A percentile compares a stretch with the other conserved stretches of the same genome.
phyloP scores from a whole-genome alignment of 2,329 filamentous ascomycete species.

The Fusarium burgessii region DNA sequence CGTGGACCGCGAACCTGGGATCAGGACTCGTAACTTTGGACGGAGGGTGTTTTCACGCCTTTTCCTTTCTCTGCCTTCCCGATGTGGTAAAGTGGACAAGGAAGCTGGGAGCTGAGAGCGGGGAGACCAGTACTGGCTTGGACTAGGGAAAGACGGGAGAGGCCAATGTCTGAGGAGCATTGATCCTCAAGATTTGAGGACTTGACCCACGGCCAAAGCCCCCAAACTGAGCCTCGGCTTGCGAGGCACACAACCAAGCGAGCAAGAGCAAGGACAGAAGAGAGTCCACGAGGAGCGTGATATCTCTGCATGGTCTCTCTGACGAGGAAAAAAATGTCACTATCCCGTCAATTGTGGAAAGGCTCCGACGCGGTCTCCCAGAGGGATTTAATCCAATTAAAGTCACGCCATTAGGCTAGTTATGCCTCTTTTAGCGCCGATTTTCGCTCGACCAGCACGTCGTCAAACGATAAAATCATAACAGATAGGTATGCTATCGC shows the following conservation, averaged over 20 bases:
- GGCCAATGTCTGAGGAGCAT: neutral
- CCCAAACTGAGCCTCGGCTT: neutral
- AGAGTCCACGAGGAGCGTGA: neutral
- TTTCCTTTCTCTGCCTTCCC: neutral
- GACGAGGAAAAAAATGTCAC: neutral
- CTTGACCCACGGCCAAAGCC: neutral
- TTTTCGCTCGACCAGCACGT: neutral
- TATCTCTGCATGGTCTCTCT: neutral
- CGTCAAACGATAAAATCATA: neutral
- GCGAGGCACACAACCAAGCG: neutral
- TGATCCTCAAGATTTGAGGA: neutral
- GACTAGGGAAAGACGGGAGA: neutral
- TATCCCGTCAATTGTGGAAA: neutral
- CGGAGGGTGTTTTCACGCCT: neutral
- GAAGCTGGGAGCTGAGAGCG: neutral
- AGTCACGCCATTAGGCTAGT: neutral
- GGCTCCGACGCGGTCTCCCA: neutral
- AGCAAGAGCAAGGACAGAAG: neutral
- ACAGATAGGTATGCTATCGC: neutral
- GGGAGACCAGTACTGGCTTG: neutral
- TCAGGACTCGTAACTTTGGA: neutral
- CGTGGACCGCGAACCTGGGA: neutral
- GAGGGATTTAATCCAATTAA: neutral
- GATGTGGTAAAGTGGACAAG: neutral
- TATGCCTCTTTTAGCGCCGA: neutral